A percentile compares a stretch with the other conserved stretches of the same genome.
These are phyloP conservation scores for Diaporthe humulicola DNA, from an alignment of 2,329 filamentous ascomycete species.

Conservation along the genomic window DNA sequence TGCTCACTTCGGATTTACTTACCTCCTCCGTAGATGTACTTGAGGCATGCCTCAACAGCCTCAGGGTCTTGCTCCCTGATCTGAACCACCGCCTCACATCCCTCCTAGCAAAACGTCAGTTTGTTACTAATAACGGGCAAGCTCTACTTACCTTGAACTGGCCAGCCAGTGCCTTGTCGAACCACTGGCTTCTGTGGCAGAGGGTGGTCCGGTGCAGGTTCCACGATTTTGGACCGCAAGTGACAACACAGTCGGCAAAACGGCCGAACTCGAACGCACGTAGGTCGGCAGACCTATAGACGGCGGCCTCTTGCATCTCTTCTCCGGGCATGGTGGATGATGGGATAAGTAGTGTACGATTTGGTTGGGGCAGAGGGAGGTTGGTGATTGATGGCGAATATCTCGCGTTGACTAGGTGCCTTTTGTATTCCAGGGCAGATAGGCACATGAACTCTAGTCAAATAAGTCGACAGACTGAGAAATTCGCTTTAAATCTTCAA, in stretches of 20 bases:
- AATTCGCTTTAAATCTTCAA: too few species aligned
- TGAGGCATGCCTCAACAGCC: neutral
- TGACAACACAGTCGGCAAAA: neutral
- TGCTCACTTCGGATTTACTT: accelerated
- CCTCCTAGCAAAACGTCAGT: neutral
- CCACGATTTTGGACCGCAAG: neutral
- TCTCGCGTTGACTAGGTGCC: too few species aligned
- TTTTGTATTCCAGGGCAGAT: too few species aligned
- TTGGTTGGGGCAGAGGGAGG: accelerated
- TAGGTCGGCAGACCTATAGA: neutral
- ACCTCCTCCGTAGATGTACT: slow-evolving; percentile 5
- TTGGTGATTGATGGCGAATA: neutral
- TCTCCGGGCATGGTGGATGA: neutral
- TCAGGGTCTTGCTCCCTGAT: neutral
- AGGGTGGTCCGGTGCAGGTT: neutral
- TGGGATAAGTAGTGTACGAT: neutral
- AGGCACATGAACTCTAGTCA: too few species aligned
- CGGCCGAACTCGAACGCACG: neutral
- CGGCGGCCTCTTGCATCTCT: neutral
- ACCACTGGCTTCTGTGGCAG: neutral
- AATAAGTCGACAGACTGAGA: too few species aligned
- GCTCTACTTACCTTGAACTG: neutral
- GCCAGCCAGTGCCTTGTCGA: neutral
- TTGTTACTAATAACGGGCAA: neutral
- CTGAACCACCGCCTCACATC: neutral